Base-by-base conservation (phyloP, 768 basidiomycete species). In the Boletus rex-veris region DNA sequence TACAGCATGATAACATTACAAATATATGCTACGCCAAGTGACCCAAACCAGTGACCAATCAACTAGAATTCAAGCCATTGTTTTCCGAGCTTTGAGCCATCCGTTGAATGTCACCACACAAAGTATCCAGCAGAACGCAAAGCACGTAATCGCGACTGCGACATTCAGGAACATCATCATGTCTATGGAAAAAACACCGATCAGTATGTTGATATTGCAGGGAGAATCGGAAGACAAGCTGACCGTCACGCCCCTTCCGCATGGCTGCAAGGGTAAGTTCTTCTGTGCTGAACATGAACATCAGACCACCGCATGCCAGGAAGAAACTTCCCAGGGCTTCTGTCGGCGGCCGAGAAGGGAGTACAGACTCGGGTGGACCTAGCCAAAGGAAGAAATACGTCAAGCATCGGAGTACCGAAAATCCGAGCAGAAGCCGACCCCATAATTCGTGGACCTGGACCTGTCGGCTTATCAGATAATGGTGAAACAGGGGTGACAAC, bases 341-440 rank as follows among this genome's bases (percentile, higher is more conserved):
- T 0, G 95, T 95, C 0, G 95, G 96, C 6, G 96, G 96, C 9
- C 94, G 84, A 14, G 90, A 91, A 2, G 96, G 96, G 14, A 92
- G 80, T n/a, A 86, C 77, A 2, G 91, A 92, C 12, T 79, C 78
- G 7, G 92, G 88, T 12, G 94, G 94, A 28, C 79, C 77, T 42
- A 95, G 77, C 90, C 90, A 98, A 38, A 96, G 77, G 82, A 98
- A 93, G 74, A 94, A 91, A 68, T 98, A 98, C 2, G 95, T 98
- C 37, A 94, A 62, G 65, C 87, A 90, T 48, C 96, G 82, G 55
- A 95, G 73, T 8, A 90, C 75, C 6, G 90, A 81, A 67, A 88
- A 93, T 5, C 75, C 87, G 50, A 86, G 77, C 14, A 98, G 83
- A 21, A 95, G 76, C 71, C 83, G 85, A 44, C 96, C 96, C 96